Conservation (phyloP, 352 stramenopile genomes). For the Blastocystis sp. region DNA sequence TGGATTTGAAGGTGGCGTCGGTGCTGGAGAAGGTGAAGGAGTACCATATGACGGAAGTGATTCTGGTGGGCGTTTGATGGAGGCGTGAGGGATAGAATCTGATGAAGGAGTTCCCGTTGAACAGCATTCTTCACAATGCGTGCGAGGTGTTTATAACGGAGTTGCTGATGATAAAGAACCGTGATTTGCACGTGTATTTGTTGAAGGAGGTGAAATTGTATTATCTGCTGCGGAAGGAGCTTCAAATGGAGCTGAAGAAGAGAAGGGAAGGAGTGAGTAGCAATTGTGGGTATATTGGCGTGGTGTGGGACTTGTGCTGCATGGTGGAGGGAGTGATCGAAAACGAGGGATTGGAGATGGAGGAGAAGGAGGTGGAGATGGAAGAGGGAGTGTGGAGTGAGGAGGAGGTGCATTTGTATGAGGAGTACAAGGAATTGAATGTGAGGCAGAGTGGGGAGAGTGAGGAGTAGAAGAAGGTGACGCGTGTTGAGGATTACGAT, state of each 20-base stretch:
- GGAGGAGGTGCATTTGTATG: neutral
- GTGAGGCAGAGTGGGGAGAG: too few species aligned
- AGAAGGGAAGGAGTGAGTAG: neutral
- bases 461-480: neutral
- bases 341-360: neutral
- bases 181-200: neutral
- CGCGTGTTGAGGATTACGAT: neutral
- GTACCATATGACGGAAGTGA: neutral
- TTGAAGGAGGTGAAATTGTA: neutral
- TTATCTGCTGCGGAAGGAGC: neutral
- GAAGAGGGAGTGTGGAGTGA: neutral
- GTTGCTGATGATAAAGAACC: neutral
- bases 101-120: conserved; percentile 47
- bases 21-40: too few species aligned
- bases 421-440: conserved; percentile 5
- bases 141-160: conserved; percentile 30
- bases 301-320: neutral
- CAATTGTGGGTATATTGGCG: conserved; percentile 12
- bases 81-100: too few species aligned
- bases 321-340: neutral
- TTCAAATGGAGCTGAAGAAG: neutral
- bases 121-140: conserved; percentile 47
- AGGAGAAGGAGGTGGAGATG: too few species aligned
- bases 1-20: neutral
- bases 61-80: neutral